phyloP scores from a whole-genome alignment of 805 yeast species.

The Teunomyces gatunensis region DNA sequence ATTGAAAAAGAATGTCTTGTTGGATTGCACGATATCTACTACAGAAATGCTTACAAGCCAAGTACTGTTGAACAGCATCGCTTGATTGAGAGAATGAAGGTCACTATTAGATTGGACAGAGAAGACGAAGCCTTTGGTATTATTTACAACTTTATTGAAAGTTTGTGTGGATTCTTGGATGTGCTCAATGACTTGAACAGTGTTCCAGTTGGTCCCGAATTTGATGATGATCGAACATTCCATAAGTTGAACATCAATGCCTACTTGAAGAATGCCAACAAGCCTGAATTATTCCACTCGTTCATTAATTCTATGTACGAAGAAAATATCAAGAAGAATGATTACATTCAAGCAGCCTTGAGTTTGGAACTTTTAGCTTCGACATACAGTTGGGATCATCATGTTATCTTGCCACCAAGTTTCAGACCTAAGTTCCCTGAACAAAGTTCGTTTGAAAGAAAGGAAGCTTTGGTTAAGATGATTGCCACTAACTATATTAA shows the following conservation, averaged over 20 bases:
- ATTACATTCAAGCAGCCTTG: constrained; percentile 79
- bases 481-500: constrained; percentile 67
- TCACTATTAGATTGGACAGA: constrained; percentile 51
- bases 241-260: constrained; percentile 73
- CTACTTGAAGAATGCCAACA: constrained; percentile 70
- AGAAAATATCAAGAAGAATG: constrained; percentile 55
- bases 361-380: constrained; percentile 74
- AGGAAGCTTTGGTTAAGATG: constrained; percentile 65
- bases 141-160: constrained; percentile 50
- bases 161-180: constrained; percentile 58
- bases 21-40: constrained; percentile 65
- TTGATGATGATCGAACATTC: constrained; percentile 83
- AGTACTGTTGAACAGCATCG: constrained; percentile 50
- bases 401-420: constrained; percentile 52
- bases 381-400: constrained; percentile 72
- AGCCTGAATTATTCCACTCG: constrained; percentile 78
- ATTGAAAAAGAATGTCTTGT: constrained; percentile 61
- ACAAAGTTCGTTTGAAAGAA: constrained; percentile 77
- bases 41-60: constrained; percentile 56
- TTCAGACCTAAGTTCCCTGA: constrained; percentile 71
- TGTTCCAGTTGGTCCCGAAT: constrained; percentile 80
- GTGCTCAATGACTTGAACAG: constrained; percentile 64
- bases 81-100: constrained; percentile 50
- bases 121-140: constrained; percentile 62
- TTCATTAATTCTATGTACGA: constrained; percentile 74